Conservation (phyloP, 2,329 filamentous ascomycete species). For the Fusarium mundagurra region DNA sequence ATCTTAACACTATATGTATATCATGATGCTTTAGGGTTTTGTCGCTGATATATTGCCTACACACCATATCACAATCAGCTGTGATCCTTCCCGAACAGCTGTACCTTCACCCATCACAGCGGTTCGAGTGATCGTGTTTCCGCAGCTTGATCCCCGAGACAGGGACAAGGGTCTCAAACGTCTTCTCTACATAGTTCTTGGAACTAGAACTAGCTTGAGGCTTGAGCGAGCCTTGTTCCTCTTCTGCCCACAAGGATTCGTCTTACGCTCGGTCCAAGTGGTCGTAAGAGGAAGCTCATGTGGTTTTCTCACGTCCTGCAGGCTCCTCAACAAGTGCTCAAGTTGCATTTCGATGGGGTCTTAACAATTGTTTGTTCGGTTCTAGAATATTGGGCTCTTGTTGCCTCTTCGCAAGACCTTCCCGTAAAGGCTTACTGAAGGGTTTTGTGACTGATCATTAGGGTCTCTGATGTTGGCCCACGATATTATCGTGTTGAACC, state of each 20-base stretch:
- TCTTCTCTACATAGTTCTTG: background rate
- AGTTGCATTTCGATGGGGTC: background rate
- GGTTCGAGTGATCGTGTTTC: slow-evolving; percentile 22
- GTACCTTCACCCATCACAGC: background rate
- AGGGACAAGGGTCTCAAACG: slow-evolving; percentile 20
- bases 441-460: slow-evolving; percentile 5
- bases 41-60: slow-evolving; percentile 16
- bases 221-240: background rate
- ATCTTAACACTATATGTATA: background rate
- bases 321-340: background rate
- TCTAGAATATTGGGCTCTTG: slow-evolving; percentile 21
- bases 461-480: background rate
- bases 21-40: background rate
- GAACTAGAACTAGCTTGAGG: slow-evolving; percentile 10
- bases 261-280: slow-evolving; percentile 6
- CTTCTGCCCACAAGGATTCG: slow-evolving; percentile 13
- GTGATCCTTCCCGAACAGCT: slow-evolving; percentile 16
- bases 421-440: slow-evolving; percentile 12
- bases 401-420: slow-evolving; percentile 15
- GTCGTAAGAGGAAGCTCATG: slow-evolving; percentile 37
- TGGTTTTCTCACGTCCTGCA: slow-evolving; percentile 6
- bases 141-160: background rate
- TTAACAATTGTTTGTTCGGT: slow-evolving; percentile 6
- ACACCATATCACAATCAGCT: background rate
- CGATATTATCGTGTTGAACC: background rate